Percentiles rank a stretch among this genome's conserved stretches.
Conservation (phyloP, 331 rosid species). For the Erythrophleum ivorense region DNA sequence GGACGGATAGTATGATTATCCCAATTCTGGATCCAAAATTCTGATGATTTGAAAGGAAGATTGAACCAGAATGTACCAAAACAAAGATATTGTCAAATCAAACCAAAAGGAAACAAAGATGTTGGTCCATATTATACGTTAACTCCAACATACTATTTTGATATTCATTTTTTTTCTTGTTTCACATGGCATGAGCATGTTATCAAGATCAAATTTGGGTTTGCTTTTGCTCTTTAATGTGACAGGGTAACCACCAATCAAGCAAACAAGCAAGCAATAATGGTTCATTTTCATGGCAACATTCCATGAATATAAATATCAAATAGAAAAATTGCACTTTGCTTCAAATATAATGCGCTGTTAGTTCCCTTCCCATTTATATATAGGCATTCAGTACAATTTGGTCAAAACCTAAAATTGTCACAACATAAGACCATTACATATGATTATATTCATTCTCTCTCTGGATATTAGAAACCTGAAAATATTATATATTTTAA, state of each 20-base stretch:
- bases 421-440: background rate
- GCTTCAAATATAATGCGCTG: background rate
- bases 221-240: background rate
- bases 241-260: conserved; percentile 11
- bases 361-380: background rate
- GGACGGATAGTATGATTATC: background rate
- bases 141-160: background rate
- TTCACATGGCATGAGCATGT: background rate
- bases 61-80: background rate
- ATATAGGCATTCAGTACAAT: background rate
- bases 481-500: background rate
- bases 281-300: background rate
- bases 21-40: background rate
- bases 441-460: background rate
- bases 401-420: background rate
- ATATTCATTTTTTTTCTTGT: no score
- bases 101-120: background rate
- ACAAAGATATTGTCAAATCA: background rate
- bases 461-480: background rate
- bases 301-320: background rate
- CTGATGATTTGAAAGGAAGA: background rate
- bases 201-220: background rate
- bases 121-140: background rate
- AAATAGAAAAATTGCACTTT: background rate
- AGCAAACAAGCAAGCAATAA: background rate